Conservation (phyloP, 164 flowering plant genomes). For the Euptelea pleiosperma region DNA sequence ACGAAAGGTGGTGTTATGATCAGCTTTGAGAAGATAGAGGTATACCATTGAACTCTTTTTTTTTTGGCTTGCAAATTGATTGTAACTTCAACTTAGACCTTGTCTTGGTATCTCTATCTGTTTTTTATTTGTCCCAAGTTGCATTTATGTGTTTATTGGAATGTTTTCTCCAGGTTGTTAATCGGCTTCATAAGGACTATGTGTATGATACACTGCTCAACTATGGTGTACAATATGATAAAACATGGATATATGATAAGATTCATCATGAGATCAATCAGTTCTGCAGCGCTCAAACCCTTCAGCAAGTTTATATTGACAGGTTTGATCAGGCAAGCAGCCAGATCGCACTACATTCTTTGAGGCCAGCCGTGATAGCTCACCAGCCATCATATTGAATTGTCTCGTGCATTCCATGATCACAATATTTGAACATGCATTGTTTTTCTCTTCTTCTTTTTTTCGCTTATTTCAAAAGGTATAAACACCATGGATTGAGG, state of each 20-base stretch:
- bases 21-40: conserved; percentile 91
- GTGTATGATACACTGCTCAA: conserved; percentile 86
- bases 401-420: not conserved
- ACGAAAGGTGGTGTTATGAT: conserved; percentile 99
- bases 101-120: not conserved
- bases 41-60: conserved; percentile 5
- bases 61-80: not conserved
- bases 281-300: conserved; percentile 87
- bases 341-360: conserved; percentile 1
- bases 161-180: conserved; percentile 67
- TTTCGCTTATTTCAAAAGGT: not conserved
- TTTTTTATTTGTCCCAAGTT: not conserved
- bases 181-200: conserved; percentile 74
- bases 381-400: not conserved
- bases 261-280: conserved; percentile 98
- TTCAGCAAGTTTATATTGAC: conserved; percentile 95
- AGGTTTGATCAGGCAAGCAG: conserved; percentile 83
- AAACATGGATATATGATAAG: conserved; percentile 98
- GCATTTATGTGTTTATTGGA: conserved; percentile 8
- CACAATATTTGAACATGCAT: no score
- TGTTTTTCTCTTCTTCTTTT: no score
- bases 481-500: not conserved
- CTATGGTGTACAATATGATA: conserved; percentile 90
- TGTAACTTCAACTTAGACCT: not conserved
- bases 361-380: not conserved